phyloP scores from a whole-genome alignment of 2,329 filamentous ascomycete species.

The Neopestalotiopsis clavispora region DNA sequence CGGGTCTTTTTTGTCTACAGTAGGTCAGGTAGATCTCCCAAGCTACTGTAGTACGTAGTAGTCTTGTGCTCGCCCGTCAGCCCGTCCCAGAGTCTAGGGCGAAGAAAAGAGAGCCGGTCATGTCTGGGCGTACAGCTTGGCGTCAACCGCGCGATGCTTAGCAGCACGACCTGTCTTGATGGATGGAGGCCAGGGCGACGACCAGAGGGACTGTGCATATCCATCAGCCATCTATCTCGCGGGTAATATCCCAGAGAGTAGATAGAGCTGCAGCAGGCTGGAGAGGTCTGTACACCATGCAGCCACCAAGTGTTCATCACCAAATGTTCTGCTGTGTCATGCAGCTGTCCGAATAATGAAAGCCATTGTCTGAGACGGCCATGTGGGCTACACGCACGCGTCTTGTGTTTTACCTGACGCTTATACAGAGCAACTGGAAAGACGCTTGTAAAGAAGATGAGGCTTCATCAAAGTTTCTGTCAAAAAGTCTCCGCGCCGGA shows the following conservation, averaged over 20 bases:
- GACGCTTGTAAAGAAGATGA: neutral
- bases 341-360: neutral
- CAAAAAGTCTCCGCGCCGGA: neutral
- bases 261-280: too few species aligned
- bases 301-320: neutral
- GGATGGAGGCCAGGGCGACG: too few species aligned
- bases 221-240: too few species aligned
- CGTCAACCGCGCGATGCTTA: neutral
- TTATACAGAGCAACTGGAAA: neutral
- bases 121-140: neutral
- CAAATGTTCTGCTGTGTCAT: neutral
- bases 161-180: neutral
- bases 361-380: neutral
- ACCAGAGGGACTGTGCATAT: too few species aligned
- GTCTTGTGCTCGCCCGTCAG: too few species aligned
- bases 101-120: neutral
- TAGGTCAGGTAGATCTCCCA: conserved; percentile 1
- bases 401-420: neutral
- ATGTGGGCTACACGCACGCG: neutral
- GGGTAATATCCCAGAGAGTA: too few species aligned
- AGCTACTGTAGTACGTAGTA: neutral
- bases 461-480: neutral
- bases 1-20: neutral
- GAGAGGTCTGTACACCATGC: too few species aligned
- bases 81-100: neutral